Evolutionary conservation across 805 yeast genomes (phyloP).

Genomic region (Pichia exigua): DNA sequence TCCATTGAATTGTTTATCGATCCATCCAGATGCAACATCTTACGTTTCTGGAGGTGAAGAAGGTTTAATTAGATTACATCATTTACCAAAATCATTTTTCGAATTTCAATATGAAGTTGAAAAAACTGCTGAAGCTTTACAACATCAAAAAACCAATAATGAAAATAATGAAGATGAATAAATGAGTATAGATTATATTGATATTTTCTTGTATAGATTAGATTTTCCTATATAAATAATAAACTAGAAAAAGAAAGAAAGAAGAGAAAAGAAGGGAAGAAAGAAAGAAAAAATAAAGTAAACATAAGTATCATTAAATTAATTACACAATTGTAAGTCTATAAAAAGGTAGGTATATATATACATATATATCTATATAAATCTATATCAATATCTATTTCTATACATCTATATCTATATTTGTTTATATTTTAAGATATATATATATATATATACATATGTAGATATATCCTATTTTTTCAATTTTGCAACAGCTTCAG

Average conservation of each 20-base stretch:
- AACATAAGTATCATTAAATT: too few species aligned
- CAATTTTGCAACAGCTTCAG: slow-evolving; percentile 19
- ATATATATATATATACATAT: too few species aligned
- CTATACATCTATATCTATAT: too few species aligned
- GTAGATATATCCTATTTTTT: slow-evolving; percentile 3
- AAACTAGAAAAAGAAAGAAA: not conserved
- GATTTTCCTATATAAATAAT: not conserved
- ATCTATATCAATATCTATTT: too few species aligned
- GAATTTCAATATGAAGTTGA: slow-evolving; percentile 92
- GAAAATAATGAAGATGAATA: not conserved
- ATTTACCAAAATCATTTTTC: slow-evolving; percentile 85
- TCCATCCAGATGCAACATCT: slow-evolving; percentile 88
- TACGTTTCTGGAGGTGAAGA: slow-evolving; percentile 99
- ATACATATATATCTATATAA: too few species aligned
- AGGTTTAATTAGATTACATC: slow-evolving; percentile 91
- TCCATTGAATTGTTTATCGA: slow-evolving; percentile 89
- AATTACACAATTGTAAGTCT: too few species aligned
- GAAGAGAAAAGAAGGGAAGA: not conserved
- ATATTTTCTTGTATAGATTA: not conserved
- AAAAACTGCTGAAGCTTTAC: slow-evolving; percentile 50
- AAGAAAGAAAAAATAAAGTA: not conserved
- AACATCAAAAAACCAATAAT: not conserved
- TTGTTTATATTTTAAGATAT: too few species aligned
- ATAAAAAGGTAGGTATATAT: too few species aligned
- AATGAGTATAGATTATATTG: not conserved